These are phyloP conservation scores for Botryotinia calthae DNA, from an alignment of 2,329 filamentous ascomycete species.

Conservation along the genomic window DNA sequence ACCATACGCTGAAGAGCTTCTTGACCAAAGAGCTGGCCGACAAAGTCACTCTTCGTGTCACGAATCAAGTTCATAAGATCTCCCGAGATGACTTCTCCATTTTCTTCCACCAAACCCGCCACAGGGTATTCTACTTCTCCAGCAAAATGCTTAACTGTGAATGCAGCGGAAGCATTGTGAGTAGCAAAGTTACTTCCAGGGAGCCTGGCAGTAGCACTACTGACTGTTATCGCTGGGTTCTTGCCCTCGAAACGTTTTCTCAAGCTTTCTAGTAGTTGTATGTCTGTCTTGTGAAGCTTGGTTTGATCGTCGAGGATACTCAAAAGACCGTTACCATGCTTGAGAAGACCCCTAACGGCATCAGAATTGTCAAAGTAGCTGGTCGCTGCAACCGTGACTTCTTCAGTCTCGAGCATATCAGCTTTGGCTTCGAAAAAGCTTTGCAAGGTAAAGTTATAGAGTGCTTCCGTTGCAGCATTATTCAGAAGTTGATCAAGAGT, in stretches of 20 bases:
- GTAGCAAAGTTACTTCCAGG: slow-evolving; percentile 89
- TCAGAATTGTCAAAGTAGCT: slow-evolving; percentile 99
- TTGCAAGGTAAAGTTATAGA: slow-evolving; percentile 91
- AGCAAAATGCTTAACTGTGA: slow-evolving; percentile 92
- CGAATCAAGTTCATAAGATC: slow-evolving; percentile 94
- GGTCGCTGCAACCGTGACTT: slow-evolving; percentile 83
- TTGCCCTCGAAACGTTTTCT: slow-evolving; percentile 93
- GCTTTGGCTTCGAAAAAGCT: slow-evolving; percentile 96
- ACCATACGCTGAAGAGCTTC: slow-evolving; percentile 87
- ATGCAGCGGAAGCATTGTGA: slow-evolving; percentile 74
- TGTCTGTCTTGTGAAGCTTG: slow-evolving; percentile 79
- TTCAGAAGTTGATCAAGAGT: slow-evolving; percentile 88
- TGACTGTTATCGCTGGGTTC: slow-evolving; percentile 83
- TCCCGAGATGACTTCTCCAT: slow-evolving; percentile 91
- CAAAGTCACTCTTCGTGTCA: slow-evolving; percentile 82
- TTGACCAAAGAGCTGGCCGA: slow-evolving; percentile 90
- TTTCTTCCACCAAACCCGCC: slow-evolving; percentile 86
- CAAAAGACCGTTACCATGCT: slow-evolving; percentile 86
- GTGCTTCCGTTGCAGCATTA: slow-evolving; percentile 87
- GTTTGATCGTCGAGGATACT: slow-evolving; percentile 97
- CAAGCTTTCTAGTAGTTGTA: slow-evolving; percentile 86
- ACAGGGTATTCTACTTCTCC: slow-evolving; percentile 94
- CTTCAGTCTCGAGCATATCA: slow-evolving; percentile 89
- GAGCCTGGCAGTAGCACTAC: slow-evolving; percentile 69
- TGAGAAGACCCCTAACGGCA: slow-evolving; percentile 85